Percentiles rank a stretch among this genome's conserved stretches.
These are phyloP conservation scores for Chamaecrista fasciculata DNA, from an alignment of 306 rosid genomes.

Conservation along the genomic window DNA sequence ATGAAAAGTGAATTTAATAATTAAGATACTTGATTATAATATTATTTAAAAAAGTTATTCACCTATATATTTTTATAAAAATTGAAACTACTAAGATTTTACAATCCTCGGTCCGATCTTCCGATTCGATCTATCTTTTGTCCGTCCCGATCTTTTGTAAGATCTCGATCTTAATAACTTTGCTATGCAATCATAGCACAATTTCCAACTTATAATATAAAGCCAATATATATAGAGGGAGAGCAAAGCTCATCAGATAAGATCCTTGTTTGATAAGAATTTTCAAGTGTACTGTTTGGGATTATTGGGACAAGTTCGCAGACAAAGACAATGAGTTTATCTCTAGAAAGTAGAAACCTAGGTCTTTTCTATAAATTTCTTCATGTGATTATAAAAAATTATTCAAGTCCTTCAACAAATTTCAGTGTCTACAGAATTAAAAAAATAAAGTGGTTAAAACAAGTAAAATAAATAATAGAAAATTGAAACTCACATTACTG, in stretches of 20 bases:
- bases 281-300: not conserved
- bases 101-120: no score
- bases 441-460: not conserved
- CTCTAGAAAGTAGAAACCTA: not conserved
- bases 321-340: not conserved
- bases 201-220: not conserved
- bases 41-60: no score
- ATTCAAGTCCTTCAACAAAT: conserved; percentile 2
- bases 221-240: not conserved
- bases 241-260: not conserved
- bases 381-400: not conserved
- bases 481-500: conserved; percentile 57
- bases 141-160: no score
- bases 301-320: conserved; percentile 1
- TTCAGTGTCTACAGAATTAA: not conserved
- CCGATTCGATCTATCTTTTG: no score
- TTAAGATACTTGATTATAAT: no score
- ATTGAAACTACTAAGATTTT: no score
- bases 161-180: no score
- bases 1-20: no score
- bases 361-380: conserved; percentile 1
- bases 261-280: not conserved
- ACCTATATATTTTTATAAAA: no score
- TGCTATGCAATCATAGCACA: not conserved
- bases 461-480: conserved; percentile 3